Evolutionary conservation across 345 rosid genomes (phyloP).

Genomic region (Conringia planisiliqua): DNA sequence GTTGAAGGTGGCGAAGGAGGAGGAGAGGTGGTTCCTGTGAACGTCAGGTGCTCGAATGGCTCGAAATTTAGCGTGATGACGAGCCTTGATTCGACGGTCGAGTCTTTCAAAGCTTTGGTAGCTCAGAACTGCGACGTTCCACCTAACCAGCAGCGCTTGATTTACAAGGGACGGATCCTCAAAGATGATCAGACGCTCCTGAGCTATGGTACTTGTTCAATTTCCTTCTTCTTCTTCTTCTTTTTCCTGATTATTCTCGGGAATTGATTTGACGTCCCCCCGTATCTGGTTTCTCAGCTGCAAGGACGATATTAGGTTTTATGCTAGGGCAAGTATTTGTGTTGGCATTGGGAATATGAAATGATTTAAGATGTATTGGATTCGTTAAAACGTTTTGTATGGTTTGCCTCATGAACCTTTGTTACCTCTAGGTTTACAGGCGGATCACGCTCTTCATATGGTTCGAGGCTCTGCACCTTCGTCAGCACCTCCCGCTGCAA

Average conservation of each 20-base stretch:
- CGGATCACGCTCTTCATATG: constrained; percentile 79
- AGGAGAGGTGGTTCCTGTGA: constrained; percentile 40
- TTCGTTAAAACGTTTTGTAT: neutral
- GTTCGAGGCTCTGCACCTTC: constrained; percentile 62
- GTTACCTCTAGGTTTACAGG: constrained; percentile 56
- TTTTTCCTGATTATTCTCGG: constrained; percentile 38
- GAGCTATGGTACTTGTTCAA: constrained; percentile 49
- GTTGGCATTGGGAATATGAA: neutral
- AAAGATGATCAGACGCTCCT: constrained; percentile 69
- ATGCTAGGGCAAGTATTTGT: neutral
- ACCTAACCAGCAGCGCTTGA: constrained; percentile 74
- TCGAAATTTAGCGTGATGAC: constrained; percentile 50
- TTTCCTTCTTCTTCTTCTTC: neutral
- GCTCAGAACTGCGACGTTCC: constrained; percentile 63
- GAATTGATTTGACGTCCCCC: neutral
- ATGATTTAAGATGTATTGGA: neutral
- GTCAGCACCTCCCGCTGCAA: constrained; percentile 46
- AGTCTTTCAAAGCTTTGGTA: constrained; percentile 50
- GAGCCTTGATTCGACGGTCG: constrained; percentile 53
- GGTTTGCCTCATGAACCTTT: neutral
- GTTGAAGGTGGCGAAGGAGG: constrained; percentile 18
- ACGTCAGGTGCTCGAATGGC: constrained; percentile 60
- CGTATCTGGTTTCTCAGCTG: neutral
- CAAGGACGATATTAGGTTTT: neutral
- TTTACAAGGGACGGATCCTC: constrained; percentile 77